Evolutionary conservation across 148 eudicot genomes (phyloP).

Genomic region (Hydrangea macrophylla): DNA sequence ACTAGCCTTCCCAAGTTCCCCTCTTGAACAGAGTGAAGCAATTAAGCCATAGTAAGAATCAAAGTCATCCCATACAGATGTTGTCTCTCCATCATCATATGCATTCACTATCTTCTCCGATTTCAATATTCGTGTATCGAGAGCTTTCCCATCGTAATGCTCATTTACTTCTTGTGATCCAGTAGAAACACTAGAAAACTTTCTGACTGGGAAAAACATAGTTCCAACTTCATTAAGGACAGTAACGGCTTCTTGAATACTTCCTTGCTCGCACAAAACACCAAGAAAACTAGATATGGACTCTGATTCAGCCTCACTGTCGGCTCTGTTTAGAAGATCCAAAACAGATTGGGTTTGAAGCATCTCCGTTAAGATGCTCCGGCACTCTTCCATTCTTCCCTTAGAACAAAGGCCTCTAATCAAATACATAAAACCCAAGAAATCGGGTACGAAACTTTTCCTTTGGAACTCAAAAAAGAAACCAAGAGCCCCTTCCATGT

Average conservation of each 20-base stretch:
- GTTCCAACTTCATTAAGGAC: conserved; percentile 75
- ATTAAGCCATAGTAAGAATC: conserved; percentile 51
- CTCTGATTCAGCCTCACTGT: conserved; percentile 49
- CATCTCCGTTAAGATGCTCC: conserved; percentile 75
- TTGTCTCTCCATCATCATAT: conserved; percentile 11
- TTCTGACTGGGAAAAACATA: conserved; percentile 44
- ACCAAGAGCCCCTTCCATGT: conserved; percentile 77
- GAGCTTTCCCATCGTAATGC: conserved; percentile 16
- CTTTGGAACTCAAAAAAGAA: conserved; percentile 49
- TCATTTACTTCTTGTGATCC: conserved; percentile 20
- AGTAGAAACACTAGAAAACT: conserved; percentile 16
- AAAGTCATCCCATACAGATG: conserved; percentile 28
- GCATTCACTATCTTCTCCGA: conserved; percentile 18
- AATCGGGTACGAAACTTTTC: conserved; percentile 60
- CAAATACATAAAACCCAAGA: conserved; percentile 70
- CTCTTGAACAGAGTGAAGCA: conserved; percentile 60
- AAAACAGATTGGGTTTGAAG: conserved; percentile 56
- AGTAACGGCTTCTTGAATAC: conserved; percentile 55
- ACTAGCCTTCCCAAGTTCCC: conserved; percentile 55
- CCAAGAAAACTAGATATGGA: conserved; percentile 53
- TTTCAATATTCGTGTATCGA: conserved; percentile 1
- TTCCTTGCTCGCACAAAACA: conserved; percentile 76
- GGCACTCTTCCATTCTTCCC: conserved; percentile 95
- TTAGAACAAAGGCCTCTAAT: conserved; percentile 71
- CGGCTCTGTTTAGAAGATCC: conserved; percentile 47